Evolutionary conservation across 2,329 filamentous ascomycete genomes (phyloP).

Genomic region (Acarospora socialis): DNA sequence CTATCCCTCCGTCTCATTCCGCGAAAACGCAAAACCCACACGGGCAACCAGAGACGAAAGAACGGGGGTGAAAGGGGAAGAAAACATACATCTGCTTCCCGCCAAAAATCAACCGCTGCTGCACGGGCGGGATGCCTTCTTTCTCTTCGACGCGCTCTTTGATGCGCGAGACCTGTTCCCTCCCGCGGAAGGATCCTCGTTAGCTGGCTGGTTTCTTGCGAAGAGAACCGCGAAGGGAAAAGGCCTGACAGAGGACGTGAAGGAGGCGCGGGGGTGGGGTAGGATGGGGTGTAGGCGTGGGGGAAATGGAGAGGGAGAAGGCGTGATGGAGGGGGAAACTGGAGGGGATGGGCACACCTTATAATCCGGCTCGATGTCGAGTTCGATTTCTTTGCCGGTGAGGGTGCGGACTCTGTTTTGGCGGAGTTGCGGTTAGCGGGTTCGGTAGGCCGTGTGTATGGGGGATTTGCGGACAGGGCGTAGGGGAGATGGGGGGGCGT

Average conservation of each 20-base stretch:
- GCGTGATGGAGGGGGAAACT: conserved; percentile 1
- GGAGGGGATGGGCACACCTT: conserved; percentile 47
- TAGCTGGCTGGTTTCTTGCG: background rate
- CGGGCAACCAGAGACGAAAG: no score
- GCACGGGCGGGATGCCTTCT: conserved; percentile 91
- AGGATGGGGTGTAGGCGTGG: conserved; percentile 2
- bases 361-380: conserved; percentile 89
- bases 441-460: background rate
- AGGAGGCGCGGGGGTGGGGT: background rate
- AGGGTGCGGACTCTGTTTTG: conserved; percentile 74
- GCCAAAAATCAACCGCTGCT: conserved; percentile 90
- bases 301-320: conserved; percentile 1
- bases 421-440: background rate
- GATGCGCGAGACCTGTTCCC: conserved; percentile 70
- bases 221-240: background rate
- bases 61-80: background rate
- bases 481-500: background rate
- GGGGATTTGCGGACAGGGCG: background rate
- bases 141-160: conserved; percentile 99
- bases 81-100: conserved; percentile 84
- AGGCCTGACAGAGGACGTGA: background rate
- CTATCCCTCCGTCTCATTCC: background rate
- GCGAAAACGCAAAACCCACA: no score
- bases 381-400: conserved; percentile 96
- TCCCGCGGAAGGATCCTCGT: background rate